These are phyloP conservation scores for Serendipita vermifera DNA, from an alignment of 768 basidiomycete genomes.

Conservation along the genomic window DNA sequence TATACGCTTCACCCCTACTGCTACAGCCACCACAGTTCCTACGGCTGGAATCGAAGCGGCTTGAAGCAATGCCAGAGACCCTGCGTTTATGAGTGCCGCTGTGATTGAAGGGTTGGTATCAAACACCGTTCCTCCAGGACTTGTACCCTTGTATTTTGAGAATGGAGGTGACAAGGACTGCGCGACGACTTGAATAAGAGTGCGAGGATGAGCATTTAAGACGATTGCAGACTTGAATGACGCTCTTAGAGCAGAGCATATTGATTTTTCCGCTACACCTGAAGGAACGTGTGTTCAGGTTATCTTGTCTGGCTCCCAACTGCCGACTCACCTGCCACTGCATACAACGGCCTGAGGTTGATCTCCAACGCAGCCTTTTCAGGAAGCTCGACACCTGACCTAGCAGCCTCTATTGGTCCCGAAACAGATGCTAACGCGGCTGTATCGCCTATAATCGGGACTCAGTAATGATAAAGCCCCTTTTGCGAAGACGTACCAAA, in stretches of 20 bases:
- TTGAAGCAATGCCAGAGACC: conserved; percentile 52
- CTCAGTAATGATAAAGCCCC: conserved; percentile 14
- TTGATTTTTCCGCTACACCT: conserved; percentile 50
- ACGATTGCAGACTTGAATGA: conserved; percentile 49
- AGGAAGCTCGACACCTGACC: conserved; percentile 53
- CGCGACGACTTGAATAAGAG: conserved; percentile 63
- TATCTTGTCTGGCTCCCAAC: not conserved
- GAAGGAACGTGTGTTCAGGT: not conserved
- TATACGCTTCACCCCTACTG: conserved; percentile 30
- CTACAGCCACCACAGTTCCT: conserved; percentile 58
- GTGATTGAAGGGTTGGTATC: conserved; percentile 32
- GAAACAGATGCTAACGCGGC: conserved; percentile 55
- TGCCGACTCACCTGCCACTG: conserved; percentile 35
- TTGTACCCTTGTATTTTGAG: not conserved
- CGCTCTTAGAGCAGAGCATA: conserved; percentile 40
- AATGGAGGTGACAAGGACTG: conserved; percentile 36
- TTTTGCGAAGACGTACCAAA: conserved; percentile 33
- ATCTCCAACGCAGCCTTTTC: conserved; percentile 67
- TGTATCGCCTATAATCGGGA: conserved; percentile 25
- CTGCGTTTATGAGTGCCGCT: conserved; percentile 59
- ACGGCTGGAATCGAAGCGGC: conserved; percentile 61
- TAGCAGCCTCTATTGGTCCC: conserved; percentile 69
- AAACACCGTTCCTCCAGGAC: conserved; percentile 14
- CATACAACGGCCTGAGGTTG: conserved; percentile 51
- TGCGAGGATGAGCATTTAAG: conserved; percentile 56